These are phyloP conservation scores for Beauveria pseudobassiana DNA, from an alignment of 2,329 filamentous ascomycete genomes.

Conservation along the genomic window DNA sequence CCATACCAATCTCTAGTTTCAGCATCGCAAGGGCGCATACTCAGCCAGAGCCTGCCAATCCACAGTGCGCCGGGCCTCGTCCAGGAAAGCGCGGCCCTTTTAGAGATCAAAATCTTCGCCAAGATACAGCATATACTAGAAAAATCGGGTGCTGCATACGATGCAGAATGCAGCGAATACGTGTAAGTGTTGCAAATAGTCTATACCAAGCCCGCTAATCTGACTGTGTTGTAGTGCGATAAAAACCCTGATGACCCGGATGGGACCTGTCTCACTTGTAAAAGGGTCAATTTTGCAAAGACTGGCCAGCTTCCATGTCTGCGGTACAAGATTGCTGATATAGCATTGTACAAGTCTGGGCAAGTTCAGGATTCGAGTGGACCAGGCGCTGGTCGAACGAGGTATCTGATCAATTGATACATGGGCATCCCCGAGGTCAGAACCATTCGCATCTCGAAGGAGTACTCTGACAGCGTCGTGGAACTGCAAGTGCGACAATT, in stretches of 20 bases:
- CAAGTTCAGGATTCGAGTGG: constrained; percentile 53
- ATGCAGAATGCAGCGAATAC: constrained; percentile 55
- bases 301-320: constrained; percentile 49
- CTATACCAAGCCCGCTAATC: not conserved
- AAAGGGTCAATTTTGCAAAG: constrained; percentile 42
- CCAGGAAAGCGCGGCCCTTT: constrained; percentile 43
- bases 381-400: constrained; percentile 50
- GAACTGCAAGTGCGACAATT: constrained; percentile 47
- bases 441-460: constrained; percentile 46
- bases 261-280: constrained; percentile 46
- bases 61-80: not conserved
- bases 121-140: constrained; percentile 49
- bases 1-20: not conserved
- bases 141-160: constrained; percentile 52
- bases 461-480: constrained; percentile 40
- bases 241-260: constrained; percentile 38
- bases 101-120: constrained; percentile 41
- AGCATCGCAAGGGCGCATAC: not conserved
- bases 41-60: not conserved
- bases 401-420: constrained; percentile 46
- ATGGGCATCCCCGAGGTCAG: constrained; percentile 48
- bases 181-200: constrained; percentile 28
- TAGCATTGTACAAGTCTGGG: constrained; percentile 50
- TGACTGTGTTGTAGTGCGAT: constrained; percentile 37
- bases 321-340: constrained; percentile 53